Conservation (phyloP, 495 filamentous ascomycete genomes). For the Umbilicaria muhlenbergii region DNA sequence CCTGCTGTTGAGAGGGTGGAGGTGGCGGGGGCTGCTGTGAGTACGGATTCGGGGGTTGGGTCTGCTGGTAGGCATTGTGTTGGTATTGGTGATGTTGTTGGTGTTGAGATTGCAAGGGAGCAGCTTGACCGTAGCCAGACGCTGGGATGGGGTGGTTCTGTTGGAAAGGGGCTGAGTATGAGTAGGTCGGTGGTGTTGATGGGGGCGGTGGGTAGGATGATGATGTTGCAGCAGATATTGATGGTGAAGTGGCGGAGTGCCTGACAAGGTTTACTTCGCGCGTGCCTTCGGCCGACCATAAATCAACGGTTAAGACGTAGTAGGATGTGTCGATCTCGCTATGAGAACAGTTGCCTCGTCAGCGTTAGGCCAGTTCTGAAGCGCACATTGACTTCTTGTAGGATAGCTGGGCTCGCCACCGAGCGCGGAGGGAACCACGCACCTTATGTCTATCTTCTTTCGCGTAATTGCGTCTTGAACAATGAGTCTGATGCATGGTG, state of each 20-base stretch:
- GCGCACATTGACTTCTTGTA: neutral
- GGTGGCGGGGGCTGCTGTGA: slow-evolving; percentile 8
- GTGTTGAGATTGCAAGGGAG: slow-evolving; percentile 11
- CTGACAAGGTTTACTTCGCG: slow-evolving; percentile 89
- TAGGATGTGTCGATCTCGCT: slow-evolving; percentile 72
- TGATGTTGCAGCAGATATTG: slow-evolving; percentile 70
- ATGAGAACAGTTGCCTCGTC: slow-evolving; percentile 8
- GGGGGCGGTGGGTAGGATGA: slow-evolving; percentile 56
- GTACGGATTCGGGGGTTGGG: neutral
- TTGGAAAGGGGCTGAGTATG: neutral
- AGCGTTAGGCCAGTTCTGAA: slow-evolving; percentile 4
- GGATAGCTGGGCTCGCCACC: neutral
- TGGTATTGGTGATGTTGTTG: slow-evolving; percentile 21
- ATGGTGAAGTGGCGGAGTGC: slow-evolving; percentile 72
- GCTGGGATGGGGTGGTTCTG: neutral
- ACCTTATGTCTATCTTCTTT: slow-evolving; percentile 85
- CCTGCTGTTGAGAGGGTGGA: neutral
- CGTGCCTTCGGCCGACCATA: slow-evolving; percentile 74
- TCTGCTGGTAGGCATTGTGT: slow-evolving; percentile 24
- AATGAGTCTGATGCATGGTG: slow-evolving; percentile 77
- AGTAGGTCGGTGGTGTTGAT: neutral
- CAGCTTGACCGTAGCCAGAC: slow-evolving; percentile 5
- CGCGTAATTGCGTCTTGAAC: slow-evolving; percentile 65
- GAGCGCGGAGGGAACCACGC: slow-evolving; percentile 18
- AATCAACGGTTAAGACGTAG: slow-evolving; percentile 84